A percentile compares a stretch with the other conserved stretches of the same genome.
Evolutionary conservation across 1,139 yeast genomes (phyloP).

Genomic region (Sugiyamaella japonica): DNA sequence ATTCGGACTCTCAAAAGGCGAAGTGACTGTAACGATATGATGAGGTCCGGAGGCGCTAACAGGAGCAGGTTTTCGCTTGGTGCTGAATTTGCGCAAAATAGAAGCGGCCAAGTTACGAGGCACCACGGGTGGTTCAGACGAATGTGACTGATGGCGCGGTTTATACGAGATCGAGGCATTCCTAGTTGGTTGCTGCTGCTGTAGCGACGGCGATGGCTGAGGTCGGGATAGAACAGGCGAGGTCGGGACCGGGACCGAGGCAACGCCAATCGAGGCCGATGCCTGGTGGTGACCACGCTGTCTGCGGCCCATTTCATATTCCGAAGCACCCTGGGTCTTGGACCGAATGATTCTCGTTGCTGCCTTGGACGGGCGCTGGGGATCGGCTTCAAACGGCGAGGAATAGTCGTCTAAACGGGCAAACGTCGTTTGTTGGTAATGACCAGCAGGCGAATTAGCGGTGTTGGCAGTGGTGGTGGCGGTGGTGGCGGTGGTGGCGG

Average conservation of each 20-base stretch:
- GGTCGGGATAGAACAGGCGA: constrained; percentile 19
- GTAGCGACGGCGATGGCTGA: constrained; percentile 5
- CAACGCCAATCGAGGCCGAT: constrained; percentile 12
- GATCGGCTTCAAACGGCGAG: constrained; percentile 17
- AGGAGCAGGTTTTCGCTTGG: constrained; percentile 31
- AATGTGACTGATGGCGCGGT: constrained; percentile 26
- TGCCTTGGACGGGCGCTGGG: constrained; percentile 19
- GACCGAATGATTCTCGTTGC: constrained; percentile 30
- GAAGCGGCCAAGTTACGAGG: constrained; percentile 31
- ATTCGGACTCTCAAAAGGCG: constrained; percentile 18
- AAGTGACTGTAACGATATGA: constrained; percentile 12
- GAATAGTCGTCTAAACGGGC: not conserved
- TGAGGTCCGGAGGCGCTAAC: not conserved
- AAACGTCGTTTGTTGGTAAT: not conserved
- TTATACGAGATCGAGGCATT: constrained; percentile 9
- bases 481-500: constrained; percentile 39
- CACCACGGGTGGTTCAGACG: constrained; percentile 27
- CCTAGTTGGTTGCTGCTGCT: not conserved
- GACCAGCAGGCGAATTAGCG: not conserved
- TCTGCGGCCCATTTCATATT: constrained; percentile 23
- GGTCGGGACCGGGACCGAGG: constrained; percentile 1
- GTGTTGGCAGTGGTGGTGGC: constrained; percentile 18
- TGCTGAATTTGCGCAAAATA: constrained; percentile 33
- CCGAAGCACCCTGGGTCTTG: constrained; percentile 33
- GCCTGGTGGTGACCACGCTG: constrained; percentile 16